Evolutionary conservation across 1,139 yeast genomes (phyloP).

Genomic region (Suhomyces bribrorum): DNA sequence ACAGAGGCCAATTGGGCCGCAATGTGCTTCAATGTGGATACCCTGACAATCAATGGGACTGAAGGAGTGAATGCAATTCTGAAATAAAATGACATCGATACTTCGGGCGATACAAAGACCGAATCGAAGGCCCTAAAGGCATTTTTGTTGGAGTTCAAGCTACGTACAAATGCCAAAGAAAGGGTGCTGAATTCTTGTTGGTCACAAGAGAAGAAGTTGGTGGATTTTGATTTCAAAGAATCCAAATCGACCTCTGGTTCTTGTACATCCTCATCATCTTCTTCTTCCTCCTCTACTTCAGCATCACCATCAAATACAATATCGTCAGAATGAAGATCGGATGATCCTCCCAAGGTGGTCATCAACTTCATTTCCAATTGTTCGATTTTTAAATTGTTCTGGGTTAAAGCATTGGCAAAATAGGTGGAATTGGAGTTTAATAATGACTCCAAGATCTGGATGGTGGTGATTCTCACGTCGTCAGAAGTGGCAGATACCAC

Average conservation of each 20-base stretch:
- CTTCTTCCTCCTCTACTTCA: conserved; percentile 20
- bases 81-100: conserved; percentile 55
- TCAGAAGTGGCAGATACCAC: conserved; percentile 23
- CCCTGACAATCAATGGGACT: conserved; percentile 57
- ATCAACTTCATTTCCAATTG: conserved; percentile 70
- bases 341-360: conserved; percentile 47
- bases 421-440: conserved; percentile 38
- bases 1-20: conserved; percentile 36
- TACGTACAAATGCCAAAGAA: conserved; percentile 32
- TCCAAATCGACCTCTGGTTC: conserved; percentile 21
- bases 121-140: conserved; percentile 23
- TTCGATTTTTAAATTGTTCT: conserved; percentile 43
- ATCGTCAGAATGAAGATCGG: conserved; percentile 22
- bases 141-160: conserved; percentile 25
- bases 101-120: conserved; percentile 32
- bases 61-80: conserved; percentile 57
- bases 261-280: conserved; percentile 22
- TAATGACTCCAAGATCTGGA: conserved; percentile 48
- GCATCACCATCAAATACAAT: conserved; percentile 26
- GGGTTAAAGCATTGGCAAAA: conserved; percentile 43
- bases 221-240: conserved; percentile 20
- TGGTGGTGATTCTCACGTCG: conserved; percentile 30
- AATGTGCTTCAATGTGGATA: conserved; percentile 45
- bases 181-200: conserved; percentile 45
- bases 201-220: conserved; percentile 44